Base-by-base conservation (phyloP, 1,139 yeast genomes). In the Kodamaea alishanica region DNA sequence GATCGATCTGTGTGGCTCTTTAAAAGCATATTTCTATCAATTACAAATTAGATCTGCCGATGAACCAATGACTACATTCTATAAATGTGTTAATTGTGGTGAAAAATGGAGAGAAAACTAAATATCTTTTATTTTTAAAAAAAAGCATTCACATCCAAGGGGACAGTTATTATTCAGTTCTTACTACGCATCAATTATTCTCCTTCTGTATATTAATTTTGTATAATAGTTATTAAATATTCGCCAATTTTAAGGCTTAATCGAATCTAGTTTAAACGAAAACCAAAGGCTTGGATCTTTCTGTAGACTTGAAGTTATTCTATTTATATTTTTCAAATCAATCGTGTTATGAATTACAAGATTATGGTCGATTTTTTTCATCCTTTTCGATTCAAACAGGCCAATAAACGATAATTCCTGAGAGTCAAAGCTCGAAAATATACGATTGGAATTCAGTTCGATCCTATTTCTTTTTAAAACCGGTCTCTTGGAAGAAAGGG, bases 101-200 rank as follows among this genome's bases (percentile, higher is more conserved):
- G 79, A 89, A 60, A 95, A 92, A 63, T 92, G 98, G 98, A 84
- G 96, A 67, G 98, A 92, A 57, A 92, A 92, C 54, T 92, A 63
- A 51, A 33, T 20, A 24, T 20, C 12, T 9, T 8, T 11, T 5
- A 28, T 6, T 24, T 9, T 23, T 5, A 10, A 27, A 6, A 7
- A 27, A 6, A 11, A 7, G 10, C 24, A 12, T 12, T n/a, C 9
- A n/a, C 22, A 15, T 32, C 7, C 20, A 10, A 28, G 24, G 20
- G 20, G 20, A 15, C 20, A 4, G 20, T 15, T 4, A 15, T 15
- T 15, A 15, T 15, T 15, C 20, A 15, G 20, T 15, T 15, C 20
- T 15, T 15, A 15, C 4, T 15, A 15, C 20, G 20, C 20, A 15
- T 15, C 20, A 15, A 15, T 15, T 15, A 15, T 15, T 15, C 20